Base-by-base conservation (phyloP, 345 rosid genomes). In the Pugionium dolabratum region DNA sequence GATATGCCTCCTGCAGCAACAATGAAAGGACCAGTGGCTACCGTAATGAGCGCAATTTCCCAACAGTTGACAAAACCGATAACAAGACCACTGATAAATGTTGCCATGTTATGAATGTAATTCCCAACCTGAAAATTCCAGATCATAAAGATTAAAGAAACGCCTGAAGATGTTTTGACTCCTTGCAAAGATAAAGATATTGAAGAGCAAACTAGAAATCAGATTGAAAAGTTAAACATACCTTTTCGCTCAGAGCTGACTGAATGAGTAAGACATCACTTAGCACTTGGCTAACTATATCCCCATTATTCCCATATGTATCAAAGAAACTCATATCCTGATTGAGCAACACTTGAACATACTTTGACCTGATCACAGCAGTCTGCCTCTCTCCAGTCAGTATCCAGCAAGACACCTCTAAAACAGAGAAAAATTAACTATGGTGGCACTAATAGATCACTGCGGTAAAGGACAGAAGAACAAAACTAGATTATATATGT, bases 1-100 rank as follows among this genome's bases (percentile, higher is more conserved):
- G 99, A 94, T 76, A 94, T 82, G n/a, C 99, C 99, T 59, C 99
- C 99, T n/a, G 99, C 99, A 53, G 99, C 99, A 80, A 94, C 92
- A 79, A 94, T 94, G 77, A 94, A 90, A 76, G 99, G 99, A 57
- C 99, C 99, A 28, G 97, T 90, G 62, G 88, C 96, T 74, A 94
- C 79, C 30, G 99, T 88, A 82, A 94, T 84, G 50, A 88, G 86
- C 3, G 97, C 89, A 79, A 94, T 88, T 80, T 94, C 86, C 99
- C 99, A 94, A 80, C 96, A 94, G 82, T 94, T 94, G 78, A 84
- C 73, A 82, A 90, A 82, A 59, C 96, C 97, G 69, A 94, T 81
- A 57, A 83, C 74, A 63, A 94, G 91, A 67, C 99, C 99, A 65
- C 95, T 71, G 79, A 94, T 78, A 86, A 94, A 94, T 63, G 99